Percentiles rank a stretch among this genome's conserved stretches.
Evolutionary conservation across 257 asterid genomes (phyloP).

Genomic region (Solanum raphanifolium): DNA sequence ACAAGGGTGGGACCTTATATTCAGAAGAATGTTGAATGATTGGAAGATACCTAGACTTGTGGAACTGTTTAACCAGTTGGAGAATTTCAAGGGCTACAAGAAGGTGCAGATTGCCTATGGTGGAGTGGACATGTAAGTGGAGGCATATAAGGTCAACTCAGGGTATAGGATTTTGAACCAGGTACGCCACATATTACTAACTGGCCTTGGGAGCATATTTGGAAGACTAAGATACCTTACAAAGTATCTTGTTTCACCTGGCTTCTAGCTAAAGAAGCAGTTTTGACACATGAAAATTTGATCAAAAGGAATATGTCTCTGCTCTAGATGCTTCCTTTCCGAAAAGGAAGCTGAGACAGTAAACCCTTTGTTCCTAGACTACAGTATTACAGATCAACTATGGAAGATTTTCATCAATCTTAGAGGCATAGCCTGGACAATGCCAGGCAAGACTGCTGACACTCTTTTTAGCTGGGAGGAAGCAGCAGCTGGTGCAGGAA

Average conservation of each 20-base stretch:
- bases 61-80: not conserved
- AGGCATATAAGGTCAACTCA: not conserved
- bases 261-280: not conserved
- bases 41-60: not conserved
- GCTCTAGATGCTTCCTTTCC: not conserved
- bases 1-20: not conserved
- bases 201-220: not conserved
- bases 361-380: not conserved
- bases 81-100: not conserved
- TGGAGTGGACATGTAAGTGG: not conserved
- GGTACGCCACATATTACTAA: not conserved
- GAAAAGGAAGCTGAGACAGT: not conserved
- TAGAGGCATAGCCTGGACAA: not conserved
- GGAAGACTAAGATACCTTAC: not conserved
- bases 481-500: not conserved
- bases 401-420: not conserved
- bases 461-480: not conserved
- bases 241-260: not conserved
- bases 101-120: not conserved
- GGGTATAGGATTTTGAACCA: not conserved
- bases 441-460: not conserved
- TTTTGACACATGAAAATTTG: not conserved
- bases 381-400: not conserved
- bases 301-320: not conserved
- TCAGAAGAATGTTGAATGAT: not conserved